Evolutionary conservation across 129 eudicot species (phyloP), one percentile per base, ranked within the genome.

Genomic region (Centrapalus pauciflorus): DNA sequence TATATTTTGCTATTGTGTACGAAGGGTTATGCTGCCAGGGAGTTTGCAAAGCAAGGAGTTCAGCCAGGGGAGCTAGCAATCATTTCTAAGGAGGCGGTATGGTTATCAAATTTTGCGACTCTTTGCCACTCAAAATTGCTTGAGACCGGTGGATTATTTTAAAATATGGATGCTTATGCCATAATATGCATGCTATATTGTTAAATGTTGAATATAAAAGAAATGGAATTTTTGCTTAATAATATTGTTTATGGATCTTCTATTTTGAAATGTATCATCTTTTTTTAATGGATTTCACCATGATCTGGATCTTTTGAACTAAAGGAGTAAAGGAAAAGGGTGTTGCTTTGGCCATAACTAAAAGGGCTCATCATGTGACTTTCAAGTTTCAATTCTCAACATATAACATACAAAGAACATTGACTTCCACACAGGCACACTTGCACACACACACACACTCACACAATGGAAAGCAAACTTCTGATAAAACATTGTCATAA

Each of bases 21-120:
- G 66, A 84, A 92, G 98, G 98, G 98, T 41, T 92, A 92, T 80
- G 96, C 98, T 60, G 98, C 98, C 49, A 79, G 87, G 77, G 98
- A 92, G 70, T 92, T 92, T 61, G 87, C 91, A 73, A 92, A 88
- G 71, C 98, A 85, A 79, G 96, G 98, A 64, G 91, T 88, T 62
- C 71, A 85, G 52, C 87, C 95, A 16, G 96, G 96, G 25, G 98
- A 92, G 80, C 80, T 92, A 52, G 98, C 96, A 0, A 81, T 92
- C 66, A 92, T 92, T 58, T 88, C 98, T 45, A 88, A 88, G 64
- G 98, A 92, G 86, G 91, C 85, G 84, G 98, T 92, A 88, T 45
- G 81, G 1, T 70, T 45, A 72, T 61, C 40, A 5, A 28, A 19
- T 4, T 27, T 61, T 37, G 14, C 48, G 8, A 67, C 50, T 57